A percentile compares a stretch with the other conserved stretches of the same genome.
phyloP scores from a whole-genome alignment of 2,329 filamentous ascomycete species.

The Fusarium proliferatum region DNA sequence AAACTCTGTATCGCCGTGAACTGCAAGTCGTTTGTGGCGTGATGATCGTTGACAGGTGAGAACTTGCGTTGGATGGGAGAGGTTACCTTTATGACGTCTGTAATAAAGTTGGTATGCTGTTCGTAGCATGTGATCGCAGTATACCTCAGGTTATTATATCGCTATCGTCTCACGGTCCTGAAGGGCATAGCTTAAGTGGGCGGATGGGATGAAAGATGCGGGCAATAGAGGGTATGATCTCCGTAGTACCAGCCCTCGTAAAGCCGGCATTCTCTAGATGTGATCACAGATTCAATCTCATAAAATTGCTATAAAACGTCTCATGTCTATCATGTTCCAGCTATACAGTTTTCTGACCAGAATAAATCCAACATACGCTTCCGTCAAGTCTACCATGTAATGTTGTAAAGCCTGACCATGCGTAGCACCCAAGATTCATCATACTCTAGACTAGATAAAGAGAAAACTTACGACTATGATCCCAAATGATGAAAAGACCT shows the following conservation, averaged over 20 bases:
- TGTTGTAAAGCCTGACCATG: neutral
- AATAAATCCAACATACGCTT: neutral
- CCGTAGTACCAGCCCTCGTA: neutral
- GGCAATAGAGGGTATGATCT: neutral
- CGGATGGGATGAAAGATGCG: neutral
- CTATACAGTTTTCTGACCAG: neutral
- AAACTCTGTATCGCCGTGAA: neutral
- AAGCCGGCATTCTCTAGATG: neutral
- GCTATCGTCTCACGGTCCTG: neutral
- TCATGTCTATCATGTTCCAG: slow-evolving; percentile 22
- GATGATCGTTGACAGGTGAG: neutral
- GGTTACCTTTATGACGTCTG: neutral
- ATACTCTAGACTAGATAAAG: neutral
- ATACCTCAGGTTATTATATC: neutral
- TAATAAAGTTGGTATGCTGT: neutral
- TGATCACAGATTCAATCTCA: neutral
- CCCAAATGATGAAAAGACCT: too few relatives aligned
- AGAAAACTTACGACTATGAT: too few relatives aligned
- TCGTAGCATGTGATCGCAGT: neutral
- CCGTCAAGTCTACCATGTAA: neutral
- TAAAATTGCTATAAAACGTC: neutral
- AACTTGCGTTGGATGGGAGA: neutral
- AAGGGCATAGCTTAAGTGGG: neutral
- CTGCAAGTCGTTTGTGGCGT: neutral
- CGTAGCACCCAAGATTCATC: neutral